A percentile compares a stretch with the other conserved stretches of the same genome.
Conservation (phyloP, 2,329 filamentous ascomycete species). For the Pseudogymnoascus sp. region DNA sequence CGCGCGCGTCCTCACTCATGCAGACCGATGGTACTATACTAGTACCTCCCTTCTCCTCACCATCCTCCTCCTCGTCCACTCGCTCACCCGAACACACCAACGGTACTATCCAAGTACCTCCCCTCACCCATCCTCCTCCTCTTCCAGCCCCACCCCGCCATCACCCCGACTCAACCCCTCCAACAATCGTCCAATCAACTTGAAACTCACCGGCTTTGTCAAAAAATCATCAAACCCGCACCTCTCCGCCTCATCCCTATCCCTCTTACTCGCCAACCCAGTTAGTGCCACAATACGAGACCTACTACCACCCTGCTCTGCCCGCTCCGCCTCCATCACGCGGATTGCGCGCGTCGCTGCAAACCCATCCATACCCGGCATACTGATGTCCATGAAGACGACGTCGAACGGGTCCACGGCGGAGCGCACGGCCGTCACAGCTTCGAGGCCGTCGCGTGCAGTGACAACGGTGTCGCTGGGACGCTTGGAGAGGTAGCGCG, state of each 20-base stretch:
- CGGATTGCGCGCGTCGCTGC: conserved; percentile 41
- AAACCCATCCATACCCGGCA: conserved; percentile 47
- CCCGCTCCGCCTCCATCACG: conserved; percentile 32
- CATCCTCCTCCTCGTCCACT: not conserved
- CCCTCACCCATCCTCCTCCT: not conserved
- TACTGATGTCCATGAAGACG: conserved; percentile 46
- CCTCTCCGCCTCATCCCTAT: conserved; percentile 39
- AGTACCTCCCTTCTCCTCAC: not conserved
- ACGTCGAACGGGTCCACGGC: conserved; percentile 29
- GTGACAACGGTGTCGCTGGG: conserved; percentile 30
- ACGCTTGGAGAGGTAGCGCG: conserved; percentile 28
- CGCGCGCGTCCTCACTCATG: not conserved
- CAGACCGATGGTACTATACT: not conserved
- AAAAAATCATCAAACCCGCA: conserved; percentile 48
- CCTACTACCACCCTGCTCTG: not conserved
- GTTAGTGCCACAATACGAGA: conserved; percentile 41
- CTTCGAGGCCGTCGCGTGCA: conserved; percentile 38
- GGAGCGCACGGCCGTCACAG: conserved; percentile 33
- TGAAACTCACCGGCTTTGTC: conserved; percentile 39
- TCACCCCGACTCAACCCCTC: not conserved
- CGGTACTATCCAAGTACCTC: not conserved
- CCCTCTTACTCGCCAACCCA: conserved; percentile 40
- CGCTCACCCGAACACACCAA: not conserved
- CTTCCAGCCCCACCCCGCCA: not conserved
- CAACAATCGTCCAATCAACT: conserved; percentile 9